Evolutionary conservation across 2,329 filamentous ascomycete genomes (phyloP).

Genomic region (Arthrobotrys pseudoclavata): DNA sequence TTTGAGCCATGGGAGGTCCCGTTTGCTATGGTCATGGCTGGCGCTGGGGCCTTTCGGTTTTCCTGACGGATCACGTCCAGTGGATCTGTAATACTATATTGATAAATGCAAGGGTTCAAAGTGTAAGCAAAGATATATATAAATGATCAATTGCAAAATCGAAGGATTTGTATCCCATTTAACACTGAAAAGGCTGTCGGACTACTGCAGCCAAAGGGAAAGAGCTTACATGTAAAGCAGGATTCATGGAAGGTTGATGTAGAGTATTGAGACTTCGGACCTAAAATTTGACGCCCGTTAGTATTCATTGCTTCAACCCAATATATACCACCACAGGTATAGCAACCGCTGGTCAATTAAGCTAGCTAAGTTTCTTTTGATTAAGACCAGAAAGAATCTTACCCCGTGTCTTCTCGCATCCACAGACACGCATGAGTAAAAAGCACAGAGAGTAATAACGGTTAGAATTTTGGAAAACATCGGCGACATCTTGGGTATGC

Average conservation of each 20-base stretch:
- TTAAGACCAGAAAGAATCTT: not conserved
- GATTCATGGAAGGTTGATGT: not conserved
- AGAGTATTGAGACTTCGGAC: not conserved
- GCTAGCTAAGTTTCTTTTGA: no score
- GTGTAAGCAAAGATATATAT: not conserved
- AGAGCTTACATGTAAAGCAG: not conserved
- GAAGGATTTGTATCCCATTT: no score
- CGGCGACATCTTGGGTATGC: not conserved
- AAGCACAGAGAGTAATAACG: not conserved
- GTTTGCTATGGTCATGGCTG: no score
- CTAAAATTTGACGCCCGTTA: not conserved
- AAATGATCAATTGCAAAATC: no score
- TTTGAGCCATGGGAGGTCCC: no score
- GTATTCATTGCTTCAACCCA: not conserved
- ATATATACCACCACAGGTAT: no score
- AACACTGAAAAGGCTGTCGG: no score
- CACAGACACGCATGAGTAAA: not conserved
- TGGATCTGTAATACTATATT: not conserved
- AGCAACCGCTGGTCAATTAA: no score
- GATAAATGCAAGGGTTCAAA: not conserved
- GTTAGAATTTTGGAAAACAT: not conserved
- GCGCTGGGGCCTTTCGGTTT: not conserved
- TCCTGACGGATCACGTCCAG: not conserved
- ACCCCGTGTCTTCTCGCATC: not conserved
- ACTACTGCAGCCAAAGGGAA: no score